These are phyloP conservation scores for Chrysopogon serrulatus DNA, from an alignment of 176 grass and related monocot species.

Conservation along the genomic window DNA sequence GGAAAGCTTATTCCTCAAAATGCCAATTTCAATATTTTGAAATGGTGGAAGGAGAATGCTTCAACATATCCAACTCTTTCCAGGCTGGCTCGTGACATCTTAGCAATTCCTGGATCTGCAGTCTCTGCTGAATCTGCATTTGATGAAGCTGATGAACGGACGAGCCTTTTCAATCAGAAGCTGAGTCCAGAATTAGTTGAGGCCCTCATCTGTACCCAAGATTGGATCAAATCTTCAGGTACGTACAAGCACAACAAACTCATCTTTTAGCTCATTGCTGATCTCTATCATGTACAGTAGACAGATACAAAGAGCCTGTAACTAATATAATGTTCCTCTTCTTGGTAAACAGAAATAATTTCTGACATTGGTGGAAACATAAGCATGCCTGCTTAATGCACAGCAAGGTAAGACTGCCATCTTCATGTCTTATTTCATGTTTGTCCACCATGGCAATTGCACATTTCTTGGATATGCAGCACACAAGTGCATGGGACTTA, in stretches of 20 bases:
- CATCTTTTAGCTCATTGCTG: not conserved
- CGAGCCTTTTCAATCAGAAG: not conserved
- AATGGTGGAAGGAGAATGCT: constrained; percentile 22
- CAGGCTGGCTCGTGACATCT: constrained; percentile 4
- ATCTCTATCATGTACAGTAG: not conserved
- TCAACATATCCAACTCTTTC: constrained; percentile 2
- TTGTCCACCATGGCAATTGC: not conserved
- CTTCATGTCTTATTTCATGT: not conserved
- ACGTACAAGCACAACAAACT: not conserved
- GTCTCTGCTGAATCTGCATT: constrained; percentile 11
- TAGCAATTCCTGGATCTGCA: constrained; percentile 4
- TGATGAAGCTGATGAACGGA: not conserved
- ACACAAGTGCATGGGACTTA: not conserved
- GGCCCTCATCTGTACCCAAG: constrained; percentile 12
- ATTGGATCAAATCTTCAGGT: constrained; percentile 18
- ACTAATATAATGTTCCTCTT: not conserved
- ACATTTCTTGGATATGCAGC: not conserved
- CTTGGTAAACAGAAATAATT: not conserved
- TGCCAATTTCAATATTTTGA: constrained; percentile 13
- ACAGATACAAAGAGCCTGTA: not conserved
- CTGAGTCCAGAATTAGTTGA: not conserved
- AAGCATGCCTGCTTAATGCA: not conserved
- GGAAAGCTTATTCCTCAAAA: not conserved
- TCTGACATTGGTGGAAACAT: not conserved
- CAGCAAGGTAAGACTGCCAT: not conserved